Base-by-base conservation (phyloP, 306 rosid genomes). In the Carpinus fangiana region DNA sequence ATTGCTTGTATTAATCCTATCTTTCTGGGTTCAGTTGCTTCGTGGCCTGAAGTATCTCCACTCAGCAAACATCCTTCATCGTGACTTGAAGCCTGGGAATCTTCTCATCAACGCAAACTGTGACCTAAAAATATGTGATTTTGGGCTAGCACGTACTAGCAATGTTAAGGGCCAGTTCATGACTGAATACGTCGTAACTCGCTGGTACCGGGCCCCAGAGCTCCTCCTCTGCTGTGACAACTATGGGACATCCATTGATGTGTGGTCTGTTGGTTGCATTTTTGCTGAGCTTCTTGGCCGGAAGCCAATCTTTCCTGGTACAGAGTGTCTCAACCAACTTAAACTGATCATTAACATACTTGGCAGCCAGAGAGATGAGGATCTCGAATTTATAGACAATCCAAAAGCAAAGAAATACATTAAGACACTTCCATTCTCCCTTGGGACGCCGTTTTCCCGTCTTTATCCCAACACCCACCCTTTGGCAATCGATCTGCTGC, bases 121-220 rank as follows among this genome's bases (percentile, higher is more conserved):
- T 84, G 98, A 92, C 84, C 87, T 94, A 12, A 94, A 94, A 77
- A 94, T 94, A 86, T 94, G 97, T 75, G 98, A 94, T 86, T 94
- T 94, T 53, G 98, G 98, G 78, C 86, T 94, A 50, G 98, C 98
- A 60, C 93, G 97, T 56, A 89, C 93, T 8, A 87, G 88, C 84
- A 87, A 89, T 20, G 91, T 86, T 61, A 92, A 92, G 84, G 90
- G 88, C 81, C 94, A 94, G 85, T 94, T 94, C 83, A 92, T 92
- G 98, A 94, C 98, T 0, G 98, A 94, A 86, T 94, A 94, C 67
- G 98, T 94, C 17, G 98, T 94, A 74, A 94, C 98, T 57, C 90
- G 98, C 76, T 94, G 98, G 98, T 94, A 94, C 76, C 83, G 98
- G 74, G 97, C 98, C 60, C 98, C 98, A 5, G 97, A 94, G 83